A percentile compares a stretch with the other conserved stretches of the same genome.
Conservation (phyloP, 179 eudicot genomes). For the Vitellaria paradoxa region DNA sequence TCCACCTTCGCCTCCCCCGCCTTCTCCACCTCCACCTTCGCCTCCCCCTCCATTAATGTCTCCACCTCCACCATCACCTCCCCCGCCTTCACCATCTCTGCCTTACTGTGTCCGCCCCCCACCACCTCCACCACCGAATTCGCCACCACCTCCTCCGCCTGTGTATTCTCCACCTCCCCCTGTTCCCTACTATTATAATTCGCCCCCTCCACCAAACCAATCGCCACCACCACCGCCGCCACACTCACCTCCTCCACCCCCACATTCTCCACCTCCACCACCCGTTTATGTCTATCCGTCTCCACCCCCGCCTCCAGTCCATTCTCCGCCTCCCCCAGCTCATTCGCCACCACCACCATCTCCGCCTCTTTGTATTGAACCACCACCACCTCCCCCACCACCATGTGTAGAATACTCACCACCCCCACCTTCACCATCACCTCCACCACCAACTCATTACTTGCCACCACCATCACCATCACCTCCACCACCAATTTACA, state of each 20-base stretch:
- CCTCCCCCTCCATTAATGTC: not conserved
- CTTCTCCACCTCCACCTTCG: slow-evolving; percentile 6
- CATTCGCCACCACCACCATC: slow-evolving; percentile 40
- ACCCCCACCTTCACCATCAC: slow-evolving; percentile 18
- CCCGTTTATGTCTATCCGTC: slow-evolving; percentile 31
- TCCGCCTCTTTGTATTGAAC: slow-evolving; percentile 26
- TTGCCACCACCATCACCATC: slow-evolving; percentile 8
- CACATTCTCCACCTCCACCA: slow-evolving; percentile 32
- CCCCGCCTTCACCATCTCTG: not conserved
- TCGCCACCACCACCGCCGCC: not conserved
- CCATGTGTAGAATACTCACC: slow-evolving; percentile 18
- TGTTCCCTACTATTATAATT: not conserved
- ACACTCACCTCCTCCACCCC: slow-evolving; percentile 29
- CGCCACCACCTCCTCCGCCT: slow-evolving; percentile 22
- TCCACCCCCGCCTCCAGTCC: slow-evolving; percentile 26
- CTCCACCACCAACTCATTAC: slow-evolving; percentile 13
- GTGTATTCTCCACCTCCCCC: slow-evolving; percentile 4
- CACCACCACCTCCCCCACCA: slow-evolving; percentile 28
- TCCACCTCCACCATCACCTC: not conserved
- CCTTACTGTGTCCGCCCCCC: not conserved
- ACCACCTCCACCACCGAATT: slow-evolving; percentile 7
- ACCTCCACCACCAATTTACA: slow-evolving; percentile 15
- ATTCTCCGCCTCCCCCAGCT: slow-evolving; percentile 3
- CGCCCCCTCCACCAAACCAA: not conserved
- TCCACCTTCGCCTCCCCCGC: slow-evolving; percentile 17